Evolutionary conservation across 2,329 filamentous ascomycete species (phyloP), one percentile per base, ranked within the genome.

Genomic region (Pseudocercospora macadamiae): DNA sequence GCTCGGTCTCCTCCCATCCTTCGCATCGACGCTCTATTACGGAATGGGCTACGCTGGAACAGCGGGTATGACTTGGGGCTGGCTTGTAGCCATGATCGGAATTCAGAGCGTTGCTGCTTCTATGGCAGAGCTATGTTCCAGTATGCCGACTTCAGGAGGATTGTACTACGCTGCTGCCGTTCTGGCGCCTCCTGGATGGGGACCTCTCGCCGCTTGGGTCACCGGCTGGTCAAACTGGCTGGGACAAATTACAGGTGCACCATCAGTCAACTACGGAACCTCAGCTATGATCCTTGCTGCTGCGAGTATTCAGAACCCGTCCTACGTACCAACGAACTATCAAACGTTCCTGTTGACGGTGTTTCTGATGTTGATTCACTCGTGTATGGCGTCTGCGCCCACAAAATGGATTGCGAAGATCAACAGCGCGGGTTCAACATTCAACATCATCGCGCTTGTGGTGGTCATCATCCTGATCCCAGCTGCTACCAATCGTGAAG

Each of bases 141-240:
- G 61, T n/a, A 69, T 69, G 67, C 66, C 66, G 7, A 69, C 67
- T 2, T 86, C 85, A 66, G 88, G 88, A 55, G 88, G 88, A 23
- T 77, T 91, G 12, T 91, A 91, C 73, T 91, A 91, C 71, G 88
- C 88, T 14, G 77, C 87, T 16, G 88, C 88, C 3, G 88, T 90
- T 0, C 80, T 91, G 5, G 88, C 88, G 23, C 86, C 86, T 4
- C 79, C 80, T 1, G 83, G 83, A 39, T 89, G 81, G 73, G 87
- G 87, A 0, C 86, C 87, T 1, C 81, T 89, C 53, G 87, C 86
- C 12, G 82, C 87, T 10, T 89, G 77, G 87, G 76, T 89, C 26
- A 89, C 86, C 1, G 87, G 86, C 8, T 89, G 87, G 87, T 86
- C 82, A 49, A 89, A 88, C 71, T 89, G 86, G 86, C 78, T 88